Conservation (phyloP, 2,329 filamentous ascomycete genomes). For the Colletotrichum scovillei region DNA sequence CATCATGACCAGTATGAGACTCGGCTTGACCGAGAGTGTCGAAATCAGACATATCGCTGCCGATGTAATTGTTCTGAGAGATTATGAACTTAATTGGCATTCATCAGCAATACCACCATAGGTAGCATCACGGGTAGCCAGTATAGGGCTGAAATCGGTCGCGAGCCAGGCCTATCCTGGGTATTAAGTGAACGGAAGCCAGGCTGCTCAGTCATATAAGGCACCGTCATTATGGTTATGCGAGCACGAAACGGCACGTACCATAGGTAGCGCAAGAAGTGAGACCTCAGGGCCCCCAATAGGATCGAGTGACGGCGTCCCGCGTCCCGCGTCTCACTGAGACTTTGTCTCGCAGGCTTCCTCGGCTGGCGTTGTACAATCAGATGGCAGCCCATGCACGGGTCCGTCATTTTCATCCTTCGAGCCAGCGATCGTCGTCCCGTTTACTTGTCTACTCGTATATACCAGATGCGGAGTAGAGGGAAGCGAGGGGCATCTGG, state of each 20-base stretch:
- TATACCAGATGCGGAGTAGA: slow-evolving; percentile 4
- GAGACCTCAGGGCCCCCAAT: slow-evolving; percentile 1
- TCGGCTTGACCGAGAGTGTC: slow-evolving; percentile 29
- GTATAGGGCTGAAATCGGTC: slow-evolving; percentile 8
- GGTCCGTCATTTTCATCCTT: slow-evolving; percentile 21
- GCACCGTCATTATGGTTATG: background rate
- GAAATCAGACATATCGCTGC: background rate
- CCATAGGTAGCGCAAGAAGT: background rate
- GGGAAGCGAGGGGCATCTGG: background rate
- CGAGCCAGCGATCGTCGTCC: background rate
- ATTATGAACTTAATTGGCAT: no score
- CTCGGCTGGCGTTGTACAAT: background rate
- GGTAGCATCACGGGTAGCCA: background rate
- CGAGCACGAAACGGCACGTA: background rate
- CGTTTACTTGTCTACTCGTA: slow-evolving; percentile 5
- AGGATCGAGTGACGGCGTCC: background rate
- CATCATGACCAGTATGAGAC: slow-evolving; percentile 33
- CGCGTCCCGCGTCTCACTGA: background rate
- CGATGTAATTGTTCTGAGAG: background rate
- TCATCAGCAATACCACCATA: background rate
- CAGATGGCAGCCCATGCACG: slow-evolving; percentile 12
- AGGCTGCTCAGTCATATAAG: slow-evolving; percentile 14
- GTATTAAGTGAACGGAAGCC: background rate
- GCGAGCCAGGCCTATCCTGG: background rate
- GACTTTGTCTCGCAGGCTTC: background rate